Conservation (phyloP, 805 yeast genomes). For the Suhomyces sp. region DNA sequence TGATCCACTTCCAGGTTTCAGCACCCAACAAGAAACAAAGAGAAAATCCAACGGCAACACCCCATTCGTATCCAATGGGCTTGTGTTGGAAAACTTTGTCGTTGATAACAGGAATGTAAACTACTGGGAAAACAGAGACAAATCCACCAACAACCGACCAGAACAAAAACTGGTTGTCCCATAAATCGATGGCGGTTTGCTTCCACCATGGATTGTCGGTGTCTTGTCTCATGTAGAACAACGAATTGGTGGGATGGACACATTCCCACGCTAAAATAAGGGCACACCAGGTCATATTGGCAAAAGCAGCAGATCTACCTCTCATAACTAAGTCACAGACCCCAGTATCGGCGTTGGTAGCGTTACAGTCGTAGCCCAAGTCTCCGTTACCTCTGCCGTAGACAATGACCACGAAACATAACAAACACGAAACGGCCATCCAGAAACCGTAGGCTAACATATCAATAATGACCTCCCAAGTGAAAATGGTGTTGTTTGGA, state of each 20-base stretch:
- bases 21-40: conserved; percentile 55
- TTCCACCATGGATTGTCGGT: conserved; percentile 52
- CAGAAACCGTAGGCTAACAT: conserved; percentile 70
- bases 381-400: conserved; percentile 65
- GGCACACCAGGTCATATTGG: conserved; percentile 84
- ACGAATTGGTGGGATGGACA: conserved; percentile 64
- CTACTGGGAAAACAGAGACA: conserved; percentile 71
- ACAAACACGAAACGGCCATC: conserved; percentile 70
- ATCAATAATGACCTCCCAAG: conserved; percentile 64
- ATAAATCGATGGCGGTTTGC: conserved; percentile 61
- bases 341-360: conserved; percentile 30
- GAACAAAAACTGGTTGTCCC: conserved; percentile 73
- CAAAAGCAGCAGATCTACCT: conserved; percentile 76
- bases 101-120: conserved; percentile 87
- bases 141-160: conserved; percentile 78
- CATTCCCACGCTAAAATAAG: conserved; percentile 83
- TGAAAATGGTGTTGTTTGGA: conserved; percentile 64
- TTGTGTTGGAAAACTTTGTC: conserved; percentile 68
- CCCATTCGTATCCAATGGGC: conserved; percentile 80
- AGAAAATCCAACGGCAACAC: conserved; percentile 60
- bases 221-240: conserved; percentile 69
- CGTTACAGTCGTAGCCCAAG: conserved; percentile 65
- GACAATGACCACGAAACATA: conserved; percentile 61
- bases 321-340: conserved; percentile 62
- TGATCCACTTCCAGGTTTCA: conserved; percentile 66